phyloP scores from a whole-genome alignment of 805 yeast genomes.

The Saturnispora bothae region DNA sequence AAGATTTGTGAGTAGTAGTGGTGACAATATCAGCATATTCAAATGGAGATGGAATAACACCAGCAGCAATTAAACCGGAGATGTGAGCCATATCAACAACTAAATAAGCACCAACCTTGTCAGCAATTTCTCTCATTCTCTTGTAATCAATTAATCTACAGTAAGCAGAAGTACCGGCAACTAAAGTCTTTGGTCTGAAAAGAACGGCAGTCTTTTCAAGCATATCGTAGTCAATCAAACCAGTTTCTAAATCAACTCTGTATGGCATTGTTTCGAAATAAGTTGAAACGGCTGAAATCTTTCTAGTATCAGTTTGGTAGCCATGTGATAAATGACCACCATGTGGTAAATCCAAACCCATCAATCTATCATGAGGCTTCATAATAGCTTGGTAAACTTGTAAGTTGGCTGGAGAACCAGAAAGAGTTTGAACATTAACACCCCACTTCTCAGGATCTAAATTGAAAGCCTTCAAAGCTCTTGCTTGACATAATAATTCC shows the following conservation, averaged over 20 bases:
- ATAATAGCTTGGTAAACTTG: slow-evolving; percentile 83
- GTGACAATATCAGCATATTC: slow-evolving; percentile 92
- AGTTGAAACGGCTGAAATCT: slow-evolving; percentile 84
- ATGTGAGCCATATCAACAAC: slow-evolving; percentile 97
- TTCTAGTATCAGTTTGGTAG: slow-evolving; percentile 81
- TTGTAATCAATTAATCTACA: slow-evolving; percentile 83
- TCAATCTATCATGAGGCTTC: slow-evolving; percentile 83
- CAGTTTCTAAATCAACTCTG: slow-evolving; percentile 77
- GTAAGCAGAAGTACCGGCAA: slow-evolving; percentile 97
- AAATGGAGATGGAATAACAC: slow-evolving; percentile 88
- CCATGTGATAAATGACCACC: slow-evolving; percentile 99
- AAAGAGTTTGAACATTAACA: slow-evolving; percentile 88
- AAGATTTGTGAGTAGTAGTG: slow-evolving; percentile 94
- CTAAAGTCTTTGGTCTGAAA: slow-evolving; percentile 89
- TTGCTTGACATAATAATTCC: slow-evolving; percentile 78
- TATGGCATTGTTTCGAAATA: slow-evolving; percentile 98
- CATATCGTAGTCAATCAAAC: slow-evolving; percentile 84
- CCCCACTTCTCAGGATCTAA: slow-evolving; percentile 85
- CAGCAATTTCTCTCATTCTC: slow-evolving; percentile 84
- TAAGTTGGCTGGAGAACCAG: slow-evolving; percentile 95
- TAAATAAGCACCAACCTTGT: slow-evolving; percentile 85
- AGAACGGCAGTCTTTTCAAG: slow-evolving; percentile 72
- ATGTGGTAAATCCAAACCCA: slow-evolving; percentile 97
- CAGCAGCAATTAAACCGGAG: slow-evolving; percentile 92
- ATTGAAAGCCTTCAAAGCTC: slow-evolving; percentile 80